phyloP scores from a whole-genome alignment of 768 basidiomycete genomes.

The Leccinum longicurvipes region DNA sequence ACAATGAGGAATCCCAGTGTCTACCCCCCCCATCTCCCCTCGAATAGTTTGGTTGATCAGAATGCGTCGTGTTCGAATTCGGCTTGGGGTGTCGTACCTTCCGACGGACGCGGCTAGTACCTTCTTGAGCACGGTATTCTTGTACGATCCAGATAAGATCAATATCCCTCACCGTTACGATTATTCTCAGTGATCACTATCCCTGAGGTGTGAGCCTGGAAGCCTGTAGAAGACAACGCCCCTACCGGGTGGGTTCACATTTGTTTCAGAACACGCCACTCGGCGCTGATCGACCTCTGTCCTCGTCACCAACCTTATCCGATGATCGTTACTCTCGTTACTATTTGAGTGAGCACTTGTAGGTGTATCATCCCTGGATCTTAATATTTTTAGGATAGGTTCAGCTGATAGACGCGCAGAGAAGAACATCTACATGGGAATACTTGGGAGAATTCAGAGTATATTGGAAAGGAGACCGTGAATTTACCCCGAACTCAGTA shows the following conservation, averaged over 20 bases:
- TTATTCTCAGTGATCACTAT: conserved; percentile 4
- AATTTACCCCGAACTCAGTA: neutral
- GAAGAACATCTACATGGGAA: neutral
- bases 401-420: neutral
- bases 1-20: neutral
- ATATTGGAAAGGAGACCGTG: neutral
- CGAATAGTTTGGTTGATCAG: neutral
- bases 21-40: neutral
- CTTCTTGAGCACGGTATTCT: conserved; percentile 2
- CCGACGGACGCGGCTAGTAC: neutral
- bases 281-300: neutral
- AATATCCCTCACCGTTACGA: neutral
- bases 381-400: neutral
- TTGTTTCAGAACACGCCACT: neutral
- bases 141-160: neutral
- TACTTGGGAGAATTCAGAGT: neutral
- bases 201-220: neutral
- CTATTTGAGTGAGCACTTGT: neutral
- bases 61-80: neutral
- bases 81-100: neutral
- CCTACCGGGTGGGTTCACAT: neutral
- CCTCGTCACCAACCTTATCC: neutral
- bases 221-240: neutral
- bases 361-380: neutral
- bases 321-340: neutral